Evolutionary conservation across 2,329 filamentous ascomycete genomes (phyloP), one percentile per base, ranked within the genome.

Genomic region (Colletotrichum echinochloae): DNA sequence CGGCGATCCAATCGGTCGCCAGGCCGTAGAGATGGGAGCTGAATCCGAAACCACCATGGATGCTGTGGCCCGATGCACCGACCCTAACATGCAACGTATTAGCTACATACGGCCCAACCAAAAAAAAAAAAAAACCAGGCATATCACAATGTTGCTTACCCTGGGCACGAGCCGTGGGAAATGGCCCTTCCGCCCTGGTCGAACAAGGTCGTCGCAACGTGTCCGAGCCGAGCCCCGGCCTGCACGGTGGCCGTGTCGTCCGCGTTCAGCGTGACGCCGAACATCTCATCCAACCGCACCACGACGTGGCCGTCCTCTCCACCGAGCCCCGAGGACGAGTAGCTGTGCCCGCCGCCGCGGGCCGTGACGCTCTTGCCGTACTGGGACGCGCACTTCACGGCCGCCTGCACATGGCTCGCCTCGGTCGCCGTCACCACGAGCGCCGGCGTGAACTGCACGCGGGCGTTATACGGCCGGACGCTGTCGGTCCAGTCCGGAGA

Each of bases 81-180:
- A 83, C 82, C 3, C 79, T 80, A 44, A 44, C 8, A 11, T n/a
- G 8, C 44, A 23, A 56, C n/a, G 23, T 7, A 28, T 61, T 14
- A 44, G 37, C 51, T n/a, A 18, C 12, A 12, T n/a, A 18, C 12
- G 18, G 12, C 12, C 41, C 6, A 3, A 9, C 44, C 33, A 44
- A 6, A n/a, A n/a, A n/a, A n/a, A n/a, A n/a, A n/a, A n/a, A n/a
- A n/a, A n/a, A n/a, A n/a, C n/a, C 4, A 9, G 9, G 2, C 16
- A 26, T 5, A 41, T 28, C 16, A 57, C 3, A 18, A n/a, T 2
- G 11, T n/a, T 28, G 70, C 81, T 78, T 74, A 85, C 85, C 82
- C 84, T 4, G 86, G 85, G 72, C 86, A 88, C 1, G 85, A 86
- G n/a, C 86, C 86, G 59, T 88, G 85, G 33, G 83, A 79, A 5